phyloP scores from a whole-genome alignment of 768 basidiomycete species.

The Boletales sp. region DNA sequence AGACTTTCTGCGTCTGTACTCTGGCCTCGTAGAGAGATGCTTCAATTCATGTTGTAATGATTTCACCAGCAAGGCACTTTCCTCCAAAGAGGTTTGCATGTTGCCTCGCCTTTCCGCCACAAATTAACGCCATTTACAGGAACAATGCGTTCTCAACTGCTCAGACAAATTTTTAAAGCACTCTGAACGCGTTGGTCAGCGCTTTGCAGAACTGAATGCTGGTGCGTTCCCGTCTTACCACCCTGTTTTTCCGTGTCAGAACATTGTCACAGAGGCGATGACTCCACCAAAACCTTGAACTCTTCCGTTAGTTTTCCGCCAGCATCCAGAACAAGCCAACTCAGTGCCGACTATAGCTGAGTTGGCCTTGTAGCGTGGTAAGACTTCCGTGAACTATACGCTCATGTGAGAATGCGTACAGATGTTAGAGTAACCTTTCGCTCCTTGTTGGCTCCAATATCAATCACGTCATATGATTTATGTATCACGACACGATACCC shows the following conservation, averaged over 20 bases:
- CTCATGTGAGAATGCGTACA: slow-evolving; percentile 14
- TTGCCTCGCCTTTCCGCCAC: background rate
- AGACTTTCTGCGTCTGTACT: slow-evolving; percentile 95
- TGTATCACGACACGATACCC: background rate
- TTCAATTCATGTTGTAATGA: slow-evolving; percentile 95
- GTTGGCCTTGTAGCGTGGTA: slow-evolving; percentile 11
- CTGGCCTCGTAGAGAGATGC: slow-evolving; percentile 91
- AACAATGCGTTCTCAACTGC: slow-evolving; percentile 88
- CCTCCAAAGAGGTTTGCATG: slow-evolving; percentile 78
- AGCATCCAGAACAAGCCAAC: background rate
- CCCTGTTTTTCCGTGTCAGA: background rate
- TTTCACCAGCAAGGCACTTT: slow-evolving; percentile 92
- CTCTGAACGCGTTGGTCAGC: slow-evolving; percentile 86
- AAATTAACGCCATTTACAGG: slow-evolving; percentile 44
- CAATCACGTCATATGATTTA: slow-evolving; percentile 9
- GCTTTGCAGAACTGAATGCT: slow-evolving; percentile 90
- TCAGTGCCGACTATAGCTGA: slow-evolving; percentile 3
- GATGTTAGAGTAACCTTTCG: slow-evolving; percentile 15
- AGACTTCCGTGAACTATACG: slow-evolving; percentile 6
- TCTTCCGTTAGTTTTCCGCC: background rate
- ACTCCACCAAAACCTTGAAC: slow-evolving; percentile 27
- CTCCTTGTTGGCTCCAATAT: slow-evolving; percentile 10
- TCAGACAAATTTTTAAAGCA: slow-evolving; percentile 98
- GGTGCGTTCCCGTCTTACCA: slow-evolving; percentile 47
- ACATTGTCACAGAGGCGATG: slow-evolving; percentile 30